phyloP scores from a whole-genome alignment of 495 filamentous ascomycete species.

The Annulohypoxylon moriforme region DNA sequence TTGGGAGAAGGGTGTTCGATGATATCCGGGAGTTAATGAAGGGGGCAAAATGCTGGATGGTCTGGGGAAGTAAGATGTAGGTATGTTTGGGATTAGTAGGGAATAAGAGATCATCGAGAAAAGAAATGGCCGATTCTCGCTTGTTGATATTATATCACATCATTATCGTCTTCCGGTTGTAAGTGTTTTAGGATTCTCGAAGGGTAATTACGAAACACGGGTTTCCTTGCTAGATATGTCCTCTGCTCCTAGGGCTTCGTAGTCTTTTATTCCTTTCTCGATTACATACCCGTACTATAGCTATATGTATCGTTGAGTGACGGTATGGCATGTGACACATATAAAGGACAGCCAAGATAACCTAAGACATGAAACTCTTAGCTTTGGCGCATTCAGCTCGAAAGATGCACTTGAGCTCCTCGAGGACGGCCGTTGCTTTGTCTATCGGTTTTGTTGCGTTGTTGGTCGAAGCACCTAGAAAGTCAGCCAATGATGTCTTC shows the following conservation, averaged over 20 bases:
- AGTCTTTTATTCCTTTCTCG: no score
- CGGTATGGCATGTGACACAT: neutral
- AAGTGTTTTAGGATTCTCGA: conserved; percentile 3
- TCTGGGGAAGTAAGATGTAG: neutral
- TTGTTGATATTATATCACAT: neutral
- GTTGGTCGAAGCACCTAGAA: neutral
- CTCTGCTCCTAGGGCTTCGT: neutral
- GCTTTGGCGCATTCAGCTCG: neutral
- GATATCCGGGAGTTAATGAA: neutral
- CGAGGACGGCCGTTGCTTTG: conserved; percentile 20
- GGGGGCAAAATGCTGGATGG: neutral
- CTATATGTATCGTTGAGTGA: neutral
- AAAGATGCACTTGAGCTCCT: conserved; percentile 19
- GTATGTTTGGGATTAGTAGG: neutral
- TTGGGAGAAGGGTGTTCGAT: neutral
- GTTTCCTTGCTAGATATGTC: neutral
- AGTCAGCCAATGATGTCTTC: neutral
- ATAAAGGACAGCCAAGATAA: conserved; percentile 8
- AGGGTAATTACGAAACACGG: conserved; percentile 2
- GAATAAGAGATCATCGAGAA: neutral
- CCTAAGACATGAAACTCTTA: neutral
- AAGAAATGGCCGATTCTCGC: neutral
- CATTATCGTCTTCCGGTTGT: conserved; percentile 3
- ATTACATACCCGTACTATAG: neutral
- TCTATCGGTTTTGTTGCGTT: neutral